Evolutionary conservation across 176 grass and related monocot genomes (phyloP).

Genomic region (Pharus latifolius): DNA sequence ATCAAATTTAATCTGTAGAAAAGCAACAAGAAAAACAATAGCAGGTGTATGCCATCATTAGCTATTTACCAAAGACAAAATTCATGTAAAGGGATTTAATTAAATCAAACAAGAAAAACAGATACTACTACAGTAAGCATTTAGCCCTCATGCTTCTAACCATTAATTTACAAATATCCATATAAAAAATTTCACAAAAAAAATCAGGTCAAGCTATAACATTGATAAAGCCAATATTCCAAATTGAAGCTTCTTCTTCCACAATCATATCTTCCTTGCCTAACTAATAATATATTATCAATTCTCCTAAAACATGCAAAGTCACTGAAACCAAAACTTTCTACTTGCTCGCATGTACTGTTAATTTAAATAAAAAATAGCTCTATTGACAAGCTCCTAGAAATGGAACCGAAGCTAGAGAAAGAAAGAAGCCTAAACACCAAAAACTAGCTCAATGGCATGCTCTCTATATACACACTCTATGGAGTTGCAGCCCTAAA

Average conservation of each 20-base stretch:
- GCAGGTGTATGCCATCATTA: not conserved
- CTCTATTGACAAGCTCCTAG: too few relatives aligned
- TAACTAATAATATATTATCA: not conserved
- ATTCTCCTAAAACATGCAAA: not conserved
- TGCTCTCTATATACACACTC: too few relatives aligned
- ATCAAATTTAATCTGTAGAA: not conserved
- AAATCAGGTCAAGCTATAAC: not conserved
- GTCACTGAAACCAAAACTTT: too few relatives aligned
- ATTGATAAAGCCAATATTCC: not conserved
- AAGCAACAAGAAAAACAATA: not conserved
- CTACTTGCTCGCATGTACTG: too few relatives aligned
- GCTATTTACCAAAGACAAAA: not conserved
- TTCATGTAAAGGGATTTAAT: not conserved
- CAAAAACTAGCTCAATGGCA: too few relatives aligned
- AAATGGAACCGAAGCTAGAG: too few relatives aligned
- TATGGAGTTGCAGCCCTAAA: too few relatives aligned
- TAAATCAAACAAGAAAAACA: not conserved
- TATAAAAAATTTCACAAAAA: not conserved
- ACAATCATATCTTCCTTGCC: not conserved
- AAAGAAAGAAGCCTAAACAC: too few relatives aligned
- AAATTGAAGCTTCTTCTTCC: not conserved
- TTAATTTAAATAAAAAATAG: too few relatives aligned
- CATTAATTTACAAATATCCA: too few relatives aligned
- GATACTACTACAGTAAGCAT: not conserved
- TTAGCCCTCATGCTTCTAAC: too few relatives aligned